Conservation (phyloP, 768 basidiomycete species). For the Mrakia gelida region DNA sequence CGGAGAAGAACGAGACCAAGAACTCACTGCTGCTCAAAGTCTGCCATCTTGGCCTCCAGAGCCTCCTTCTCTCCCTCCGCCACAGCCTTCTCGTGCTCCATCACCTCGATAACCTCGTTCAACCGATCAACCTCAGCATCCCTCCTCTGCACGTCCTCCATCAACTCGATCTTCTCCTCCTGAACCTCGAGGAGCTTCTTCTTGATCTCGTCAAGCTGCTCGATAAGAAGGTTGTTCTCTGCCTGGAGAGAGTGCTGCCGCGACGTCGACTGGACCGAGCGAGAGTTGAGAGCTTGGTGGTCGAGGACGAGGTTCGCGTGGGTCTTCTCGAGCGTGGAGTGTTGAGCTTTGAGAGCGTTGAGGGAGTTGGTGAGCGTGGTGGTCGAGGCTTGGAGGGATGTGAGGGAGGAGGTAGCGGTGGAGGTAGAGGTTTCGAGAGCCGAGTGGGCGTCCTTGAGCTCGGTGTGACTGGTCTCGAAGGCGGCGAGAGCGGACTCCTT, state of each 20-base stretch:
- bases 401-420: slow-evolving; percentile 49
- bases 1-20: neutral
- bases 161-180: slow-evolving; percentile 62
- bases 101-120: slow-evolving; percentile 34
- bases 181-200: slow-evolving; percentile 80
- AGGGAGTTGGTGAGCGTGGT: slow-evolving; percentile 47
- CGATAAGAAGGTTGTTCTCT: slow-evolving; percentile 67
- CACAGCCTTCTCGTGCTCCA: slow-evolving; percentile 33
- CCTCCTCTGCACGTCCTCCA: slow-evolving; percentile 56
- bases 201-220: slow-evolving; percentile 76
- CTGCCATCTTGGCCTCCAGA: slow-evolving; percentile 28
- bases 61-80: slow-evolving; percentile 7
- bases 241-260: slow-evolving; percentile 66
- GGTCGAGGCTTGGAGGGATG: slow-evolving; percentile 40
- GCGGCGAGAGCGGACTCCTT: slow-evolving; percentile 48
- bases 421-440: slow-evolving; percentile 50
- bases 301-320: slow-evolving; percentile 62
- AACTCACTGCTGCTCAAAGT: slow-evolving; percentile 49
- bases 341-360: slow-evolving; percentile 50
- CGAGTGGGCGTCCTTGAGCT: slow-evolving; percentile 53
- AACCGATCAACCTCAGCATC: neutral
- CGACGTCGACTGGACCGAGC: slow-evolving; percentile 69
- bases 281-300: slow-evolving; percentile 58
- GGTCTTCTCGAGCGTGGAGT: slow-evolving; percentile 52
- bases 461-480: slow-evolving; percentile 42